Evolutionary conservation across 306 rosid genomes (phyloP).

Genomic region (Cajanus cajan): DNA sequence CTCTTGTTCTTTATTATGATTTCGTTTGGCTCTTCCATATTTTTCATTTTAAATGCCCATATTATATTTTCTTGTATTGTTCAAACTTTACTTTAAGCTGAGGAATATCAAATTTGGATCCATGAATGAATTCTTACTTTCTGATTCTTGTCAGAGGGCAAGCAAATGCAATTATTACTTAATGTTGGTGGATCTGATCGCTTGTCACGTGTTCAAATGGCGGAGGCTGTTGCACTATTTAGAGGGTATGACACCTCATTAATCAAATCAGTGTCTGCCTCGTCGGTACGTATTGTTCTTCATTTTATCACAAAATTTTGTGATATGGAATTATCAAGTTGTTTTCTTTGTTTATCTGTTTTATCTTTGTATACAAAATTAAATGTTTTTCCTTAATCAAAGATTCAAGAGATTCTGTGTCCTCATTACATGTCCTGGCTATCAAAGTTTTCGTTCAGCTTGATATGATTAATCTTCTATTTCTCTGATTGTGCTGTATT

Average conservation of each 20-base stretch:
- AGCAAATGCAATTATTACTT: constrained; percentile 65
- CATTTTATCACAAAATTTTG: constrained; percentile 20
- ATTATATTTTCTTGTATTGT: constrained; percentile 18
- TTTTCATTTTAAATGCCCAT: not conserved
- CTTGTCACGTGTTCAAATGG: constrained; percentile 85
- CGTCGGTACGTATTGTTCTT: constrained; percentile 50
- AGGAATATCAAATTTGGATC: constrained; percentile 22
- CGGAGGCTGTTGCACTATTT: constrained; percentile 74
- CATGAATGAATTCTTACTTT: constrained; percentile 21
- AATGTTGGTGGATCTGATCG: constrained; percentile 89
- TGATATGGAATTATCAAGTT: not conserved
- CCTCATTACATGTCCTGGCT: not conserved
- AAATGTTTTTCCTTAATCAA: constrained; percentile 1
- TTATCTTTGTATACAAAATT: not conserved
- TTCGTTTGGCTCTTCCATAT: not conserved
- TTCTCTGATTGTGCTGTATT: not conserved
- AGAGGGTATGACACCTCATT: constrained; percentile 67
- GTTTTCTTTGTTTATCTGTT: constrained; percentile 23
- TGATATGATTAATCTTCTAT: constrained; percentile 15
- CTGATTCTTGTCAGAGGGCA: constrained; percentile 47
- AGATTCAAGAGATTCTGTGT: constrained; percentile 4
- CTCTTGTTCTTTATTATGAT: constrained; percentile 3
- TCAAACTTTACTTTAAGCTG: constrained; percentile 3
- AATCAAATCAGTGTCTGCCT: constrained; percentile 68
- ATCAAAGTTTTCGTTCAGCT: constrained; percentile 8